Evolutionary conservation across 805 yeast species (phyloP).

Genomic region (Sungouiozyma intestinalis): DNA sequence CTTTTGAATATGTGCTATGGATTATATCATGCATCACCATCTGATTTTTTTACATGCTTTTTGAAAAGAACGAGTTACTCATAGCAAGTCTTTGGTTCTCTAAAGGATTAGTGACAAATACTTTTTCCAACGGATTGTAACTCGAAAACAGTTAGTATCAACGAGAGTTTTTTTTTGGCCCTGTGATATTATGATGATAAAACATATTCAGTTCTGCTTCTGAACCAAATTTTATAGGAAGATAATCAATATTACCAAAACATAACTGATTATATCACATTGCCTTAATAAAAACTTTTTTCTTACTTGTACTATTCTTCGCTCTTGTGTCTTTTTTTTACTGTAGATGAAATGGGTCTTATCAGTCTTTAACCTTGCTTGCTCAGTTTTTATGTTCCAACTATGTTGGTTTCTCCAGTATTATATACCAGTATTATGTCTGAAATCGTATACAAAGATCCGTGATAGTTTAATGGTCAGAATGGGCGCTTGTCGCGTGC

Average conservation of each 20-base stretch:
- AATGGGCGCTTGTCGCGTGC: neutral
- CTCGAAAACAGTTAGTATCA: neutral
- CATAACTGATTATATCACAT: conserved; percentile 21
- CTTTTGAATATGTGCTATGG: conserved; percentile 59
- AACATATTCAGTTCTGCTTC: conserved; percentile 89
- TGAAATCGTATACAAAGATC: neutral
- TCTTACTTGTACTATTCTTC: no score
- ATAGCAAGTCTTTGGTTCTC: neutral
- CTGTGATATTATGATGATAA: conserved; percentile 21
- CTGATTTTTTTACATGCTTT: conserved; percentile 39
- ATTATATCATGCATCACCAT: conserved; percentile 95
- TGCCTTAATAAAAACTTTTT: no score
- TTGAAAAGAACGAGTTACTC: neutral
- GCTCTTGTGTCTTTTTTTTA: no score
- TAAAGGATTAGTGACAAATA: neutral
- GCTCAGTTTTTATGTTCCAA: no score
- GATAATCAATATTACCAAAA: conserved; percentile 61
- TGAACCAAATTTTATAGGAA: conserved; percentile 57
- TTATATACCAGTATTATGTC: no score
- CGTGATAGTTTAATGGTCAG: neutral
- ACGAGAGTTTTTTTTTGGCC: conserved; percentile 5
- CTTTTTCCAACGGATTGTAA: neutral
- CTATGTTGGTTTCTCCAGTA: no score
- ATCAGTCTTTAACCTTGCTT: no score
- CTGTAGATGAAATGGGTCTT: no score